Percentiles rank a stretch among this genome's conserved stretches.
Conservation (phyloP, 2,329 filamentous ascomycete genomes). For the Tricladium varicosporioides region DNA sequence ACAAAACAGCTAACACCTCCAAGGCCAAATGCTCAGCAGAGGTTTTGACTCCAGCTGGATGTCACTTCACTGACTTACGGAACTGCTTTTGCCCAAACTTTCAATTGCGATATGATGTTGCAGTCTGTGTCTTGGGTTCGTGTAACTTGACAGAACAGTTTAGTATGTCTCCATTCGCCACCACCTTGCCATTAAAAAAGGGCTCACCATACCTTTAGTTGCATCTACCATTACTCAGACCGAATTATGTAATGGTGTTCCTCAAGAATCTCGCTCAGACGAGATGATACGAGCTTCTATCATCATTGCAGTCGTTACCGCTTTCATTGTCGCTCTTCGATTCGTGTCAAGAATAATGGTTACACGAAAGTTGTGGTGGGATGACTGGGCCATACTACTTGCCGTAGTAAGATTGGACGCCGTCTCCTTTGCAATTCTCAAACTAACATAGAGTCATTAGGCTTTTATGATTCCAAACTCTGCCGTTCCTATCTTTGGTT, state of each 20-base stretch:
- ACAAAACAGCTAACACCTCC: not conserved
- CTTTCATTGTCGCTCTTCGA: slow-evolving; percentile 6
- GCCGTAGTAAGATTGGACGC: not conserved
- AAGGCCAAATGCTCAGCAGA: slow-evolving; percentile 5
- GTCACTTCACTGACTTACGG: not conserved
- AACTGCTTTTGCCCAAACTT: slow-evolving; percentile 12
- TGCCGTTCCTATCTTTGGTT: slow-evolving; percentile 11
- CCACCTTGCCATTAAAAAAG: not conserved
- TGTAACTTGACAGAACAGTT: slow-evolving; percentile 12
- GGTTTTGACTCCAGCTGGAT: not conserved
- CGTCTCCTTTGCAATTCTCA: no score
- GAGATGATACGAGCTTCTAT: slow-evolving; percentile 10
- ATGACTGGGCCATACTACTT: slow-evolving; percentile 13
- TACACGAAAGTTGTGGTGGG: slow-evolving; percentile 11
- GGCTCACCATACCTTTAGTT: not conserved
- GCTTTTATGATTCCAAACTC: slow-evolving; percentile 6
- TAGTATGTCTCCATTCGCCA: slow-evolving; percentile 1
- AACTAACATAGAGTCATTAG: not conserved
- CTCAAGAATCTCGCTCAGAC: slow-evolving; percentile 5
- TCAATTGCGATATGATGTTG: slow-evolving; percentile 9
- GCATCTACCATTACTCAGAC: slow-evolving; percentile 1
- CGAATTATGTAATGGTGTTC: slow-evolving; percentile 12
- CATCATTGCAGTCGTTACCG: slow-evolving; percentile 12
- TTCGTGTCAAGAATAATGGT: slow-evolving; percentile 9
- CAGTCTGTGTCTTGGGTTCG: slow-evolving; percentile 7